phyloP scores from a whole-genome alignment of 257 asterid genomes.

The Salvia splendens region DNA sequence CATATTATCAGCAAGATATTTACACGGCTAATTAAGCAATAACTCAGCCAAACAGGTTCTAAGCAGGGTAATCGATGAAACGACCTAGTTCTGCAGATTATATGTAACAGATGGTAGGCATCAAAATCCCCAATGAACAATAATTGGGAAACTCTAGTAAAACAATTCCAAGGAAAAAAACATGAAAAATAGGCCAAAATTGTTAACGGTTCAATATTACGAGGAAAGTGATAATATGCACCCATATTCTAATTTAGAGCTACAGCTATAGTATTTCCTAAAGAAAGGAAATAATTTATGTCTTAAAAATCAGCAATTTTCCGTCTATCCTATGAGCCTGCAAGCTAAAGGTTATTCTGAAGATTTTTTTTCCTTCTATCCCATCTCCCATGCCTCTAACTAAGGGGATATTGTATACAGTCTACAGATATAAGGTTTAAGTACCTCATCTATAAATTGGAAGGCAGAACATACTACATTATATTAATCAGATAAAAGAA shows the following conservation, averaged over 20 bases:
- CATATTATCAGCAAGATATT: slow-evolving; percentile 51
- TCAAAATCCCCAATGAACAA: too few species aligned
- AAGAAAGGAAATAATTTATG: neutral
- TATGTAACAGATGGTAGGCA: too few species aligned
- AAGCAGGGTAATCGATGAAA: neutral
- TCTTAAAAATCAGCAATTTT: neutral
- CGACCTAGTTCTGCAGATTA: too few species aligned
- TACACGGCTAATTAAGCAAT: slow-evolving; percentile 31
- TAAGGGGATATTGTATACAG: neutral
- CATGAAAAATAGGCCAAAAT: too few species aligned
- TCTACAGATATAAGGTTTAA: slow-evolving; percentile 17
- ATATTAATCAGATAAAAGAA: slow-evolving; percentile 34
- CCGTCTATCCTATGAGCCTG: neutral
- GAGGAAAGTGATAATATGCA: neutral
- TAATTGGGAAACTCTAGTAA: too few species aligned
- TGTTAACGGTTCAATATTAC: too few species aligned
- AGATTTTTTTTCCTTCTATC: neutral
- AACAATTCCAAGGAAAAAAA: too few species aligned
- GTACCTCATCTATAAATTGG: slow-evolving; percentile 24
- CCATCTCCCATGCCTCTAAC: neutral
- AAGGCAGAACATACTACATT: slow-evolving; percentile 15
- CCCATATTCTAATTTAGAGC: slow-evolving; percentile 2
- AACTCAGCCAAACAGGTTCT: slow-evolving; percentile 25
- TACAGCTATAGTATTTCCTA: neutral
- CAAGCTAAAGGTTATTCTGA: neutral